Evolutionary conservation across 2,329 filamentous ascomycete species (phyloP), one percentile per base, ranked within the genome.

Genomic region (Xylariaceae sp.): DNA sequence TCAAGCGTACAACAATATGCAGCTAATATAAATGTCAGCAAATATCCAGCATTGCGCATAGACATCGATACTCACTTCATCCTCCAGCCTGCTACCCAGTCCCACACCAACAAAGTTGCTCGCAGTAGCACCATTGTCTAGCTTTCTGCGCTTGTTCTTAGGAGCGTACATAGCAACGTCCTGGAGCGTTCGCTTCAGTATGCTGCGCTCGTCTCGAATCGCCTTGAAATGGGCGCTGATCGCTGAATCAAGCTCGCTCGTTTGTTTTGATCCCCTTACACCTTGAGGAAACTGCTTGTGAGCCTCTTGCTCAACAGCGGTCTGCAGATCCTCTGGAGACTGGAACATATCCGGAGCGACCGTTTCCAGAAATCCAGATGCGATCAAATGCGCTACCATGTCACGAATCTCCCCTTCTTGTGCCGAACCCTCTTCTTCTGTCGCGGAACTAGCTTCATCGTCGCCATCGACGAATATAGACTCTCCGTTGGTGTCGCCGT

Each of bases 1-100:
- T 96, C 41, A 96, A 72, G 19, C 84, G 80, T 37, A 97, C 71
- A 28, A 90, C 74, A 49, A 89, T 71, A 43, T 85, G 78, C 37
- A 80, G 76, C 83, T 94, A 58, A 2, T 42, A 32, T 33, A 19
- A 26, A 6, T 6, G 11, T 26, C 22, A 26, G 22, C 22, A 26
- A n/a, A 39, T 19, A 30, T 35, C 31, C 13, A 6, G 4, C 8
- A 37, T 24, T 3, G 38, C 34, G 33, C 19, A 42, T 12, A 16
- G 17, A 12, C 15, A 19, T 13, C 8, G 19, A 26, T 36, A 64
- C 76, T 62, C 55, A 82, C 79, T 52, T 81, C 76, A 32, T 81
- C 63, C 32, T 55, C 55, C 11, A 57, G 48, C 16, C 58, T 49
- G n/a, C 64, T 65, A 13, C 66, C 66, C 18, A 67, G 63, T 41